Conservation (phyloP, 345 rosid species). For the Anacardium occidentale region DNA sequence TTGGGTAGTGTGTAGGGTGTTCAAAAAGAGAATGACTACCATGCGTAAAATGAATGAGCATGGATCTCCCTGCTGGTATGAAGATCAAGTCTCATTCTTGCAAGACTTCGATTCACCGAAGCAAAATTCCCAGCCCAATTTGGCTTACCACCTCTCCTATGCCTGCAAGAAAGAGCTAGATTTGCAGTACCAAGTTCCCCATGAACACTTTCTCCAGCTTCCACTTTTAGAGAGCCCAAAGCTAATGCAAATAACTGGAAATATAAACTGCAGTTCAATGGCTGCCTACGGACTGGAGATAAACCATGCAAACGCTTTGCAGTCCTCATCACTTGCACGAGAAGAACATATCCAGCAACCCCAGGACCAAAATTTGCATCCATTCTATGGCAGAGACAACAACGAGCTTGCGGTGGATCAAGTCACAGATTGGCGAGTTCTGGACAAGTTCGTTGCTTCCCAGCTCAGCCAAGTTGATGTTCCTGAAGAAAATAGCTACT, state of each 20-base stretch:
- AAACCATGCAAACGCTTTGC: constrained; percentile 38
- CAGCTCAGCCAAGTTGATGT: constrained; percentile 67
- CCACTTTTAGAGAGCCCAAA: constrained; percentile 75
- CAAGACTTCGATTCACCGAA: constrained; percentile 55
- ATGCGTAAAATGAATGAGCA: constrained; percentile 45
- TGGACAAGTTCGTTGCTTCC: constrained; percentile 74
- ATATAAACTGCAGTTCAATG: constrained; percentile 27
- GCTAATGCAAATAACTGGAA: constrained; percentile 36
- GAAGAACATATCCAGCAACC: constrained; percentile 38
- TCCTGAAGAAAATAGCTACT: constrained; percentile 30
- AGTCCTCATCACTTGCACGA: constrained; percentile 31
- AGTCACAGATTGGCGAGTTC: constrained; percentile 70
- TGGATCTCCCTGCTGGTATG: constrained; percentile 62
- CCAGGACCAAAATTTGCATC: constrained; percentile 26
- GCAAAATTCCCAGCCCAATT: constrained; percentile 40
- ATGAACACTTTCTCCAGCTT: constrained; percentile 63
- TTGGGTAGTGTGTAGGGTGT: constrained; percentile 95
- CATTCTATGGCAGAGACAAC: constrained; percentile 16
- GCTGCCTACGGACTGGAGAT: constrained; percentile 39
- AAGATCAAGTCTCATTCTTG: constrained; percentile 58
- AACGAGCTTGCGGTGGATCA: constrained; percentile 40
- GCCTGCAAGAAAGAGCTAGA: constrained; percentile 64
- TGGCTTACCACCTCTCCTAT: constrained; percentile 40
- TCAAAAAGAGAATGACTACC: constrained; percentile 72
- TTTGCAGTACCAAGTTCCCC: constrained; percentile 39